Conservation (phyloP, 805 yeast genomes). For the Pichia cephalocereana region DNA sequence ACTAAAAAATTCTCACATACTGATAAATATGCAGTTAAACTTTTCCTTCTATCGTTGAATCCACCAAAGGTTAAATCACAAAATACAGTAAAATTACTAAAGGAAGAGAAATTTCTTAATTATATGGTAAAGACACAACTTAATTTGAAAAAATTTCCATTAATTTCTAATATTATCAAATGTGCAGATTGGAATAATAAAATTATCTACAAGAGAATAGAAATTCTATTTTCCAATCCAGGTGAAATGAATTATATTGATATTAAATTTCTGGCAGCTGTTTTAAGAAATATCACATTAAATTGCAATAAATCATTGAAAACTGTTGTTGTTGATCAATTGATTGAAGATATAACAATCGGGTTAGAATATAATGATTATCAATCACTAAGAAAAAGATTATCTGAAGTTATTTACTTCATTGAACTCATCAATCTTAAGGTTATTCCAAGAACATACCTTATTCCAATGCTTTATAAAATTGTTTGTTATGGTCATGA, state of each 20-base stretch:
- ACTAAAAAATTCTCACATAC: constrained; percentile 41
- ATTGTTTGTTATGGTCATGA: constrained; percentile 60
- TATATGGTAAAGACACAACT: constrained; percentile 46
- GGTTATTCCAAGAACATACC: constrained; percentile 35
- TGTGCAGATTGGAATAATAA: constrained; percentile 40
- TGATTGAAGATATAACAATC: constrained; percentile 52
- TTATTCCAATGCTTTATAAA: constrained; percentile 45
- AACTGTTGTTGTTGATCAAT: constrained; percentile 42
- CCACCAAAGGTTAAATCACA: constrained; percentile 41
- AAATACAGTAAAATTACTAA: constrained; percentile 22
- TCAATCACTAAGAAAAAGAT: constrained; percentile 46
- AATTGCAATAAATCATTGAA: constrained; percentile 19
- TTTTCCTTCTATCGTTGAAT: constrained; percentile 43
- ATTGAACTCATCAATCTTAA: constrained; percentile 45
- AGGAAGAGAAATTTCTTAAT: constrained; percentile 41
- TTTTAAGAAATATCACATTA: constrained; percentile 32
- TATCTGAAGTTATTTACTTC: constrained; percentile 53
- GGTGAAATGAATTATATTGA: constrained; percentile 53
- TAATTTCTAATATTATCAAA: constrained; percentile 30
- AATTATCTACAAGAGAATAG: constrained; percentile 21
- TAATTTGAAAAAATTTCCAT: constrained; percentile 25
- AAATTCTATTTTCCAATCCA: constrained; percentile 45
- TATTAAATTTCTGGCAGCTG: constrained; percentile 38
- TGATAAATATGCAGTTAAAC: constrained; percentile 50
- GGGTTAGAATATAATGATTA: constrained; percentile 62